Percentiles rank a stretch among this genome's conserved stretches.
Conservation (phyloP, 2,329 filamentous ascomycete genomes). For the Fusarium abutilonis region DNA sequence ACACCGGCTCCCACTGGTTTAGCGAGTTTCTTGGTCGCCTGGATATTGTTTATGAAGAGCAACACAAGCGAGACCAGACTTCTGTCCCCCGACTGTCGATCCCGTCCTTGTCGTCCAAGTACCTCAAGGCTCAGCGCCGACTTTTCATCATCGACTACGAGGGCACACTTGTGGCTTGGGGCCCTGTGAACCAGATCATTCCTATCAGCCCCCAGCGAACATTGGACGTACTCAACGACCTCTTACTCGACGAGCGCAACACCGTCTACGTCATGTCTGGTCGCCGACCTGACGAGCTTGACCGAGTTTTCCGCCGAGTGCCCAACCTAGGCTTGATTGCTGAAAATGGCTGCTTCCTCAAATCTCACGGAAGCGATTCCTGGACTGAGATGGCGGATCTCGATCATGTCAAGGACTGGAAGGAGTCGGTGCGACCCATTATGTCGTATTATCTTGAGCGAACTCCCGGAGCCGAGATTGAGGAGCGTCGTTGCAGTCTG, state of each 20-base stretch:
- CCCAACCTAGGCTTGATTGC: slow-evolving; percentile 89
- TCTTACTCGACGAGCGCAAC: slow-evolving; percentile 82
- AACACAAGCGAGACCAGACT: slow-evolving; percentile 84
- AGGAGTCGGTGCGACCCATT: slow-evolving; percentile 82
- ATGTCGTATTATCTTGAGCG: slow-evolving; percentile 90
- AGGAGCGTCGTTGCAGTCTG: slow-evolving; percentile 90
- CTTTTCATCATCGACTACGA: slow-evolving; percentile 95
- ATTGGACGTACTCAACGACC: slow-evolving; percentile 81
- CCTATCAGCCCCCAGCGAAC: slow-evolving; percentile 85
- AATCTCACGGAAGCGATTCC: slow-evolving; percentile 70
- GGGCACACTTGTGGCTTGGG: slow-evolving; percentile 89
- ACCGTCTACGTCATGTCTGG: slow-evolving; percentile 95
- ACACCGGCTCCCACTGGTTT: slow-evolving; percentile 89
- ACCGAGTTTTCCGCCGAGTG: slow-evolving; percentile 84
- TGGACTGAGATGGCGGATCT: slow-evolving; percentile 85
- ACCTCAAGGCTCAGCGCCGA: slow-evolving; percentile 71
- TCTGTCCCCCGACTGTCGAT: slow-evolving; percentile 86
- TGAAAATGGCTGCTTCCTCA: slow-evolving; percentile 93
- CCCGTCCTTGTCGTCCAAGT: slow-evolving; percentile 70
- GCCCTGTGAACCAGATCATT: slow-evolving; percentile 84
- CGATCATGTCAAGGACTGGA: slow-evolving; percentile 78
- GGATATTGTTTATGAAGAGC: slow-evolving; percentile 81
- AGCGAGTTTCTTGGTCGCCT: slow-evolving; percentile 77
- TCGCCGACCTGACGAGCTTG: slow-evolving; percentile 85
- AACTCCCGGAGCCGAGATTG: slow-evolving; percentile 86